A percentile compares a stretch with the other conserved stretches of the same genome.
These are phyloP conservation scores for Fusarium sp. DNA, from an alignment of 2,329 filamentous ascomycete genomes.

Conservation along the genomic window DNA sequence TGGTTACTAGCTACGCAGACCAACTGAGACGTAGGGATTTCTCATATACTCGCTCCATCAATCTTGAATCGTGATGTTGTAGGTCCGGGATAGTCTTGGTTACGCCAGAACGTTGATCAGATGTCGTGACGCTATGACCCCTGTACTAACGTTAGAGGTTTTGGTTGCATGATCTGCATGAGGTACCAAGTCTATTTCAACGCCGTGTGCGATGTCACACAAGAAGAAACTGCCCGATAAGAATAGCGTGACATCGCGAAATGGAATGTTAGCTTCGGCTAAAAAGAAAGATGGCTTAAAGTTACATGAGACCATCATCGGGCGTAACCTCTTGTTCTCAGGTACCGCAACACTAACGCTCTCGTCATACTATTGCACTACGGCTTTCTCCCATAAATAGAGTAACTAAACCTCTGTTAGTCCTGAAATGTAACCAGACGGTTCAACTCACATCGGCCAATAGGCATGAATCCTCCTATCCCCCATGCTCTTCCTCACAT, in stretches of 20 bases:
- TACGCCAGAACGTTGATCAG: neutral
- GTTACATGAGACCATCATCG: neutral
- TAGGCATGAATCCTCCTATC: neutral
- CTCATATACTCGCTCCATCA: neutral
- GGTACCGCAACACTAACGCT: neutral
- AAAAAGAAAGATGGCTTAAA: neutral
- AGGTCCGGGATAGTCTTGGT: neutral
- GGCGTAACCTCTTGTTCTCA: fast-evolving
- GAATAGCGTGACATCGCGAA: neutral
- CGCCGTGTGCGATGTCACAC: neutral
- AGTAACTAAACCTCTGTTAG: neutral
- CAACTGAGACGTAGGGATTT: neutral
- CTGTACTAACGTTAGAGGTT: neutral
- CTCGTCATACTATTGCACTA: neutral
- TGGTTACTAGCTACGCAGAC: neutral
- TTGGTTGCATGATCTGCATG: neutral
- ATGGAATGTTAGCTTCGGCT: too few species aligned
- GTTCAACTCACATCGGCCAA: neutral
- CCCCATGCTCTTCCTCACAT: neutral
- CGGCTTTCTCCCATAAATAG: neutral
- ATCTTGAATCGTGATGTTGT: neutral
- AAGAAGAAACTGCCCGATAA: neutral
- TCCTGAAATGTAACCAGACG: fast-evolving
- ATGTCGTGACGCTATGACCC: neutral
- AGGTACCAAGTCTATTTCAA: conserved; percentile 5